phyloP scores from a whole-genome alignment of 2,329 filamentous ascomycete genomes.

The Aspergillus costaricaensis region DNA sequence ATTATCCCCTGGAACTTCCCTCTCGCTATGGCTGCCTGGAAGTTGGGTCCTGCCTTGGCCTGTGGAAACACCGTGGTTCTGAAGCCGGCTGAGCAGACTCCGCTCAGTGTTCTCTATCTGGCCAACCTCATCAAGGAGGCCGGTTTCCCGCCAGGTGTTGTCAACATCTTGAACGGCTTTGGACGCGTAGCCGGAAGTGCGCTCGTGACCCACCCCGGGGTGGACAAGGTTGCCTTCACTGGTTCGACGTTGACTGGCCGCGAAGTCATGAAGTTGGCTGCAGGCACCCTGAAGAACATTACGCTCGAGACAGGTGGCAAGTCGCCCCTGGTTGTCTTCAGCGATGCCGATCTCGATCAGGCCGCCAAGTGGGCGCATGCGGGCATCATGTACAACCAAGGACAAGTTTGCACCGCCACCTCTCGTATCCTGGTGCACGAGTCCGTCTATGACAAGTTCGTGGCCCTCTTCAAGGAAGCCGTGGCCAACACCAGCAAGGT shows the following conservation, averaged over 20 bases:
- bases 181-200: constrained; percentile 34
- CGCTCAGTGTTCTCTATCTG: constrained; percentile 36
- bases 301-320: constrained; percentile 60
- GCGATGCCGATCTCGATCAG: constrained; percentile 66
- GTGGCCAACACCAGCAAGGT: constrained; percentile 38
- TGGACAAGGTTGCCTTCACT: constrained; percentile 40
- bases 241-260: constrained; percentile 37
- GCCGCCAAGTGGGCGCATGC: constrained; percentile 68
- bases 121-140: constrained; percentile 37
- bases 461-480: constrained; percentile 35
- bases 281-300: constrained; percentile 38
- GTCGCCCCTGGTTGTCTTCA: constrained; percentile 64
- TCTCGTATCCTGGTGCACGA: constrained; percentile 61
- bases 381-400: constrained; percentile 51
- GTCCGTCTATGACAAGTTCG: constrained; percentile 37
- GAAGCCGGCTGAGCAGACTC: constrained; percentile 40
- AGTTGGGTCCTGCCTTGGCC: constrained; percentile 37
- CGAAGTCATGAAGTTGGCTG: constrained; percentile 42
- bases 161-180: constrained; percentile 39
- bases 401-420: constrained; percentile 39
- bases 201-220: constrained; percentile 34
- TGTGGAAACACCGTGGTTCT: constrained; percentile 39
- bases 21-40: constrained; percentile 68
- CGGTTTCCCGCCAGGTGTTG: constrained; percentile 38
- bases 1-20: constrained; percentile 92